phyloP scores from a whole-genome alignment of 495 filamentous ascomycete genomes.

The Lichina pygmaea region DNA sequence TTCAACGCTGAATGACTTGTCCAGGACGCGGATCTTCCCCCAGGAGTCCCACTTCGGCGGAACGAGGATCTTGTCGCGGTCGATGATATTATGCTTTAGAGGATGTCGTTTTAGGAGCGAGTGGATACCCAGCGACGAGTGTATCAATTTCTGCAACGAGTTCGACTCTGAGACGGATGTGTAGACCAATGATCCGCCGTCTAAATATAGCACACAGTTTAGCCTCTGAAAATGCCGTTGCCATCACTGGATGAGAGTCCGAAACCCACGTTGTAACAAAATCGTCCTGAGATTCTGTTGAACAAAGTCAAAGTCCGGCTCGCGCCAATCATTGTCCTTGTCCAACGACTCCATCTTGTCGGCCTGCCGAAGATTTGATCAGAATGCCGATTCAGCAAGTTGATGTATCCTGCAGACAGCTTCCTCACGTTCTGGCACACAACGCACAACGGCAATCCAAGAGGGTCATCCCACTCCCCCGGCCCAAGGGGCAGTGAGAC shows the following conservation, averaged over 20 bases:
- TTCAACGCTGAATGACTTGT: conserved; percentile 90
- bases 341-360: conserved; percentile 75
- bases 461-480: conserved; percentile 80
- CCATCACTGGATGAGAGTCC: background rate
- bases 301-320: conserved; percentile 81
- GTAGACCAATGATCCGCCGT: conserved; percentile 78
- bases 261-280: conserved; percentile 47
- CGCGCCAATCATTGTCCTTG: conserved; percentile 69
- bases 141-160: conserved; percentile 55
- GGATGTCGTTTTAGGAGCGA: conserved; percentile 62
- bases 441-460: conserved; percentile 73
- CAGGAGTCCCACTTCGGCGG: conserved; percentile 97
- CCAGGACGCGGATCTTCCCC: conserved; percentile 82
- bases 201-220: conserved; percentile 15
- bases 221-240: background rate
- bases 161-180: conserved; percentile 57
- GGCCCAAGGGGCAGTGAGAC: conserved; percentile 57
- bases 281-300: conserved; percentile 71
- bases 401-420: too few species aligned
- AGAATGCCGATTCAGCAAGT: too few species aligned
- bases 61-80: conserved; percentile 79
- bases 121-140: conserved; percentile 70
- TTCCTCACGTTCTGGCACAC: conserved; percentile 68
- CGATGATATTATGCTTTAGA: conserved; percentile 84
- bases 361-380: conserved; percentile 22